phyloP scores from a whole-genome alignment of 2,329 filamentous ascomycete genomes.

The Microcyclospora tardicrescens region DNA sequence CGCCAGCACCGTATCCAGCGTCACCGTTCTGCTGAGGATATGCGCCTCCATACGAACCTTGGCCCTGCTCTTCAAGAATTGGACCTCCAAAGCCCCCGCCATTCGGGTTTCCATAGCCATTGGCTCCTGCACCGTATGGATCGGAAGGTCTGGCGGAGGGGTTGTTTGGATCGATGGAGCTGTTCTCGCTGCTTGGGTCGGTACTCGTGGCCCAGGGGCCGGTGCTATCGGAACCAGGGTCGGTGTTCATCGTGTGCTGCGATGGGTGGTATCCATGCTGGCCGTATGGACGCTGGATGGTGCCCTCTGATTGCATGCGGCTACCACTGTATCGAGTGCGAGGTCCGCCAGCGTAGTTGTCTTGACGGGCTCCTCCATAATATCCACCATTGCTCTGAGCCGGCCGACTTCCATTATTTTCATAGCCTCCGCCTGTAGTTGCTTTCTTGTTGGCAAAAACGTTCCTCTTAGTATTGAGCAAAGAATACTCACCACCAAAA shows the following conservation, averaged over 20 bases:
- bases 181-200: slow-evolving; percentile 88
- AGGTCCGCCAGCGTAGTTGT: slow-evolving; percentile 25
- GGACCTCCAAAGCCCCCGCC: slow-evolving; percentile 20
- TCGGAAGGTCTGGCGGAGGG: slow-evolving; percentile 4
- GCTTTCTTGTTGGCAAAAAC: slow-evolving; percentile 15
- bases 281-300: slow-evolving; percentile 29
- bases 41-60: slow-evolving; percentile 6
- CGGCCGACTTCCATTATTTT: not conserved
- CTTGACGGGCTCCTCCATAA: slow-evolving; percentile 25
- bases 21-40: slow-evolving; percentile 3
- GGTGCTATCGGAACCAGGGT: slow-evolving; percentile 54
- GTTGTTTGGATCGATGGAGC: slow-evolving; percentile 80
- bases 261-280: slow-evolving; percentile 57
- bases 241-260: slow-evolving; percentile 75
- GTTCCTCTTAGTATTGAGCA: slow-evolving; percentile 3
- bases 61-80: slow-evolving; percentile 25
- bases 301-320: slow-evolving; percentile 33
- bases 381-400: slow-evolving; percentile 20
- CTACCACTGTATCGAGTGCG: slow-evolving; percentile 25
- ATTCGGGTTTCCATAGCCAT: slow-evolving; percentile 31
- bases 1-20: slow-evolving; percentile 4
- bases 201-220: slow-evolving; percentile 72
- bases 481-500: slow-evolving; percentile 19
- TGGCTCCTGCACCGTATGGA: slow-evolving; percentile 9
- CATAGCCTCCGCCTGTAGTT: slow-evolving; percentile 10